Conservation (phyloP, 345 rosid species). For the Trapa incisa region DNA sequence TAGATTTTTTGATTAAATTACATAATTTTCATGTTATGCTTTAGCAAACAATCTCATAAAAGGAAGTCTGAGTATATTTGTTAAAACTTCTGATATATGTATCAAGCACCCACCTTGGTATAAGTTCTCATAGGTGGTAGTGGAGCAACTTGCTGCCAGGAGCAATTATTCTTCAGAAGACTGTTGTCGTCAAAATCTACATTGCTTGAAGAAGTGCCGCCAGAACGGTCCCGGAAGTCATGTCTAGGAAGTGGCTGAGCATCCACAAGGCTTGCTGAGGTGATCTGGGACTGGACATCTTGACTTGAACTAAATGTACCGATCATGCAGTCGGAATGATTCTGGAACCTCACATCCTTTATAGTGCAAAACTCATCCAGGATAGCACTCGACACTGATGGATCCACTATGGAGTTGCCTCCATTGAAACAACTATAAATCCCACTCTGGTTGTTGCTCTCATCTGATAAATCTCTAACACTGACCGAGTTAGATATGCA, state of each 20-base stretch:
- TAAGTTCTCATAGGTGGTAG: constrained; percentile 66
- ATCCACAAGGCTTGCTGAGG: constrained; percentile 86
- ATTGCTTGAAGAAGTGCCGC: constrained; percentile 85
- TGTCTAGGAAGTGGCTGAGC: constrained; percentile 69
- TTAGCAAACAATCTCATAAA: too few relatives aligned
- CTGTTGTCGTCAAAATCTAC: constrained; percentile 70
- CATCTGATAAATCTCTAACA: constrained; percentile 44
- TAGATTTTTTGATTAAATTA: constrained; percentile 2
- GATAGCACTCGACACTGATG: constrained; percentile 59
- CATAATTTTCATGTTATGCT: not conserved
- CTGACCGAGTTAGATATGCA: constrained; percentile 19
- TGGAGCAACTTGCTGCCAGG: constrained; percentile 59
- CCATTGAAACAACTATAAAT: constrained; percentile 47
- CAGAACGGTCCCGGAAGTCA: constrained; percentile 73
- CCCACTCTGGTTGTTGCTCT: constrained; percentile 53
- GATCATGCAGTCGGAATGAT: constrained; percentile 55
- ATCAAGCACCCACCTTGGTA: constrained; percentile 52
- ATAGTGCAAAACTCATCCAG: constrained; percentile 64
- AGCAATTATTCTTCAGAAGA: constrained; percentile 49
- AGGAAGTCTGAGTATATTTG: too few relatives aligned
- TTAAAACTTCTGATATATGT: not conserved
- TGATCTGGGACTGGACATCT: constrained; percentile 95
- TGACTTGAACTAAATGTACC: constrained; percentile 63
- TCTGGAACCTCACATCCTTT: constrained; percentile 57
- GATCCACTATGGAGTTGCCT: constrained; percentile 53